Evolutionary conservation across 345 rosid genomes (phyloP).

Genomic region (Citrus glauca): DNA sequence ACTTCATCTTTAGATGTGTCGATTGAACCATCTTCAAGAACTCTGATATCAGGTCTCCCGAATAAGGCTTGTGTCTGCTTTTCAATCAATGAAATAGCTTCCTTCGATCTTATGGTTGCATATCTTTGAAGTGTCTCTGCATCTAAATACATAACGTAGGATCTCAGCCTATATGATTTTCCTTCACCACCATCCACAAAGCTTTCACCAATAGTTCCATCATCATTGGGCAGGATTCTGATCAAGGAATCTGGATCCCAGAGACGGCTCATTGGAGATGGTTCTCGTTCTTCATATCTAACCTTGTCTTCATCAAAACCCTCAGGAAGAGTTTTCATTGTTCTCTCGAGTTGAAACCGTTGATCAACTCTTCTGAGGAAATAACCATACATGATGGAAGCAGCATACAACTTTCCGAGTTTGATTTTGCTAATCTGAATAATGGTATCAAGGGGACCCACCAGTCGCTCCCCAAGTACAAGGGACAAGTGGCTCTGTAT

Average conservation of each 20-base stretch:
- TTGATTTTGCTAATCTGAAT: conserved; percentile 83
- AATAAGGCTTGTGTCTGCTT: conserved; percentile 92
- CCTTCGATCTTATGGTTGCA: conserved; percentile 84
- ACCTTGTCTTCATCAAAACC: conserved; percentile 38
- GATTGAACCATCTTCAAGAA: conserved; percentile 70
- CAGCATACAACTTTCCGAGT: conserved; percentile 88
- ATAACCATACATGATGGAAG: conserved; percentile 88
- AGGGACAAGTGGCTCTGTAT: conserved; percentile 79
- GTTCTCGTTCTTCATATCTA: conserved; percentile 32
- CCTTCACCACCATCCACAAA: conserved; percentile 32
- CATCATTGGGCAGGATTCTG: conserved; percentile 46
- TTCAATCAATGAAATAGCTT: conserved; percentile 75
- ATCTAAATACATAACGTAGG: conserved; percentile 83
- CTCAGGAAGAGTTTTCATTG: conserved; percentile 77
- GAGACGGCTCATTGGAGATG: conserved; percentile 40
- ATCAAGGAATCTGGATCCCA: conserved; percentile 83
- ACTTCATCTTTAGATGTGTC: conserved; percentile 64
- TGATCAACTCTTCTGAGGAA: conserved; percentile 89
- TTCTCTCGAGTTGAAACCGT: conserved; percentile 82
- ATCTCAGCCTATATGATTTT: conserved; percentile 52
- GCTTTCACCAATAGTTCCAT: conserved; percentile 19
- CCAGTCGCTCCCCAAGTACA: conserved; percentile 66
- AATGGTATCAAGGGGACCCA: conserved; percentile 67
- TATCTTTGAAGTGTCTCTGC: conserved; percentile 89
- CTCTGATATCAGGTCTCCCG: conserved; percentile 72